Evolutionary conservation across 306 rosid species (phyloP).

Genomic region (Cucurbita ficifolia): DNA sequence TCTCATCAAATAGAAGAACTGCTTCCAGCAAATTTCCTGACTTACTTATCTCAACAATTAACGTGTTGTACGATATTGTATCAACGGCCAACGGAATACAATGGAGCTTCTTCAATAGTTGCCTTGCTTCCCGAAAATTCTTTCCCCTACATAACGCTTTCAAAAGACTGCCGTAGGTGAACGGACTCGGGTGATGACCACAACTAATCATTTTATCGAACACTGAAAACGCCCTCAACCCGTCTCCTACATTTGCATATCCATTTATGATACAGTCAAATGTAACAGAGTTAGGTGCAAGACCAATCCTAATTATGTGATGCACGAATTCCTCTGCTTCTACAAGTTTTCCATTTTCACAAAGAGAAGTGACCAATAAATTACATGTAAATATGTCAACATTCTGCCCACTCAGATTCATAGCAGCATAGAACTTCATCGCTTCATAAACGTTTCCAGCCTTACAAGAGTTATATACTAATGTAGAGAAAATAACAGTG

Average conservation of each 20-base stretch:
- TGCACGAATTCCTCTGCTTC: slow-evolving; percentile 53
- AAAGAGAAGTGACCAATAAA: slow-evolving; percentile 36
- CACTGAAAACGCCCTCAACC: slow-evolving; percentile 35
- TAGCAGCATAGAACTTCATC: slow-evolving; percentile 35
- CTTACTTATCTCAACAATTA: slow-evolving; percentile 36
- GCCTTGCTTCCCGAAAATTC: slow-evolving; percentile 36
- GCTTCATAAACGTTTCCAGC: slow-evolving; percentile 42
- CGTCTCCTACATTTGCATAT: slow-evolving; percentile 42
- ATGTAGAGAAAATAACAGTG: slow-evolving; percentile 41
- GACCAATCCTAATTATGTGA: slow-evolving; percentile 54
- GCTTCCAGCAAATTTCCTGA: slow-evolving; percentile 44
- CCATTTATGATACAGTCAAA: slow-evolving; percentile 47
- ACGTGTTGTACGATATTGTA: slow-evolving; percentile 41
- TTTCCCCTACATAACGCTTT: slow-evolving; percentile 56
- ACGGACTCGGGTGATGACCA: slow-evolving; percentile 49
- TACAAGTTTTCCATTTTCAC: slow-evolving; percentile 33
- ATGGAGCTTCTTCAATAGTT: slow-evolving; percentile 27
- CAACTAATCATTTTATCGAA: slow-evolving; percentile 46
- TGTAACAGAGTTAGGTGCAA: slow-evolving; percentile 35
- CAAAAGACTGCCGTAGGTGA: slow-evolving; percentile 47
- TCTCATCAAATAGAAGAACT: slow-evolving; percentile 38
- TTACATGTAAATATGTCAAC: slow-evolving; percentile 46
- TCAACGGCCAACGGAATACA: slow-evolving; percentile 36
- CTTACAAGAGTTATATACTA: slow-evolving; percentile 56
- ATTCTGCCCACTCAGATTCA: slow-evolving; percentile 33